phyloP scores from a whole-genome alignment of 306 rosid genomes.

The Cyclanthera cordifolia region DNA sequence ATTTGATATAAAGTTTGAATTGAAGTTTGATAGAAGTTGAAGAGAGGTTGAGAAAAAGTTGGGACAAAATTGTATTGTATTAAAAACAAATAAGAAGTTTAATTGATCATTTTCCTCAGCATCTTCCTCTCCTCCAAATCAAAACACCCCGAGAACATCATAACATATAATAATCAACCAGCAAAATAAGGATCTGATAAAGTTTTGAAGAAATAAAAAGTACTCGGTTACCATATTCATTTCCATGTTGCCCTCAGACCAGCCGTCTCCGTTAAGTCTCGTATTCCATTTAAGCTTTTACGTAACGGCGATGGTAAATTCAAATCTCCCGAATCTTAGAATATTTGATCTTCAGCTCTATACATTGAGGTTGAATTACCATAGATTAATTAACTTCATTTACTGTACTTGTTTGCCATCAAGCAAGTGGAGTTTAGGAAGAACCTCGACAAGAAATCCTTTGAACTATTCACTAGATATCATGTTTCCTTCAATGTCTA shows the following conservation, averaged over 20 bases:
- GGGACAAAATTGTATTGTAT: too few species aligned
- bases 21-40: too few species aligned
- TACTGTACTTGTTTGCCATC: constrained; percentile 30
- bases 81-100: neutral
- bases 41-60: too few species aligned
- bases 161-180: too few species aligned
- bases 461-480: constrained; percentile 44
- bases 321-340: neutral
- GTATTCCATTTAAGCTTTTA: neutral
- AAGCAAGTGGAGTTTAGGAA: constrained; percentile 42
- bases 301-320: too few species aligned
- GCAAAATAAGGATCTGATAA: neutral
- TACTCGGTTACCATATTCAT: neutral
- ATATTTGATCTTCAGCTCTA: too few species aligned
- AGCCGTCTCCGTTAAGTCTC: neutral
- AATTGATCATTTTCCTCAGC: too few species aligned
- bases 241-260: neutral
- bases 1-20: too few species aligned
- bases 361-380: too few species aligned
- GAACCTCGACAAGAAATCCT: constrained; percentile 42
- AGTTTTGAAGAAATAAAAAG: neutral
- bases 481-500: constrained; percentile 46
- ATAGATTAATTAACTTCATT: neutral
- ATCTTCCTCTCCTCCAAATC: too few species aligned
- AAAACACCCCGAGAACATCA: too few species aligned